These are phyloP conservation scores for Inga oerstediana DNA, from an alignment of 306 rosid species.

Conservation along the genomic window DNA sequence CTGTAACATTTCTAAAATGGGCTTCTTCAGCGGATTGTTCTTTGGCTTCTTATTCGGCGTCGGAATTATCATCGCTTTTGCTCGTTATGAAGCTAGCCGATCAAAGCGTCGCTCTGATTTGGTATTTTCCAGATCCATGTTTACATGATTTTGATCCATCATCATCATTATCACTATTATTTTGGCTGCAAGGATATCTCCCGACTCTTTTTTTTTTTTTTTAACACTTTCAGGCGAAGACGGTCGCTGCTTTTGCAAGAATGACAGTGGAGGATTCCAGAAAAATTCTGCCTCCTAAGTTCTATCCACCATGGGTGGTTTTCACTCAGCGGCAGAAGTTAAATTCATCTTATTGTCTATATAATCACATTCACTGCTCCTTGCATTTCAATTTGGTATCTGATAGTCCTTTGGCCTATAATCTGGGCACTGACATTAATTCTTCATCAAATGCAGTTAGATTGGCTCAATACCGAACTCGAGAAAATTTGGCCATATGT, in stretches of 20 bases:
- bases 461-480: slow-evolving; percentile 73
- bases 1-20: slow-evolving; percentile 43
- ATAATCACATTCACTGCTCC: background rate
- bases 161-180: background rate
- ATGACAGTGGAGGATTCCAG: slow-evolving; percentile 87
- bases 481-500: slow-evolving; percentile 80
- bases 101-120: slow-evolving; percentile 73
- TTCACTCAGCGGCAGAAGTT: slow-evolving; percentile 84
- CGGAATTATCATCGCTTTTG: slow-evolving; percentile 58
- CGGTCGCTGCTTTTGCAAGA: slow-evolving; percentile 76
- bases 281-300: slow-evolving; percentile 59
- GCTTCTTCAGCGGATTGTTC: slow-evolving; percentile 64
- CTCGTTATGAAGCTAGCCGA: slow-evolving; percentile 60
- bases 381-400: slow-evolving; percentile 17
- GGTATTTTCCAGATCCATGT: slow-evolving; percentile 41
- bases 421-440: slow-evolving; percentile 26
- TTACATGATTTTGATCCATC: slow-evolving; percentile 13
- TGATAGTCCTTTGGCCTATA: slow-evolving; percentile 16
- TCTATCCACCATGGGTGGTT: slow-evolving; percentile 84
- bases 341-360: slow-evolving; percentile 38
- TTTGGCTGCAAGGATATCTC: background rate
- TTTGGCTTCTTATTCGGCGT: slow-evolving; percentile 71
- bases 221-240: slow-evolving; percentile 60
- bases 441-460: slow-evolving; percentile 62
- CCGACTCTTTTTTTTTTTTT: background rate